Percentiles rank a stretch among this genome's conserved stretches.
phyloP scores from a whole-genome alignment of 306 rosid genomes.

The Hippophae rhamnoides region DNA sequence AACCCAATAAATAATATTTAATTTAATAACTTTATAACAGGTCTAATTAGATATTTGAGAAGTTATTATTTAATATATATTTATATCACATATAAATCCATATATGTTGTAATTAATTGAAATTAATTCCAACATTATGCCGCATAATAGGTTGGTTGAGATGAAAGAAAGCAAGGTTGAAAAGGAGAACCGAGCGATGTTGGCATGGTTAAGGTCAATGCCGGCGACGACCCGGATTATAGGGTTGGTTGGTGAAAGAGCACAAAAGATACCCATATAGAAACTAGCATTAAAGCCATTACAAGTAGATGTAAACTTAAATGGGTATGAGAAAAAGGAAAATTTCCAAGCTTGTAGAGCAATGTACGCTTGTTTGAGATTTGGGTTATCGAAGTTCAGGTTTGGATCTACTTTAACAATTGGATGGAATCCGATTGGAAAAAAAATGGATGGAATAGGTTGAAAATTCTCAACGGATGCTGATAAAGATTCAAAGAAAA shows the following conservation, averaged over 20 bases:
- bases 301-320: constrained; percentile 23
- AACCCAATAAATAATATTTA: no score
- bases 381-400: constrained; percentile 14
- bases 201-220: constrained; percentile 24
- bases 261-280: constrained; percentile 19
- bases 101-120: no score
- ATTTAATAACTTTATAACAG: no score
- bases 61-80: no score
- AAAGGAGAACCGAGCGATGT: constrained; percentile 21
- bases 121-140: neutral
- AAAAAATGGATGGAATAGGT: no score
- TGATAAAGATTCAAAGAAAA: no score
- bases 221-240: constrained; percentile 13
- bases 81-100: no score
- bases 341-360: constrained; percentile 25
- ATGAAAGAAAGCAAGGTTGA: constrained; percentile 22
- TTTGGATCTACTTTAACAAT: constrained; percentile 8
- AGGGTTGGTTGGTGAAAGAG: neutral
- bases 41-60: no score
- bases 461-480: no score
- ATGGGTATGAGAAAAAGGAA: constrained; percentile 21
- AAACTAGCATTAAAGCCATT: constrained; percentile 18
- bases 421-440: no score
- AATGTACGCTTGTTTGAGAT: constrained; percentile 17
- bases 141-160: constrained; percentile 23